Evolutionary conservation across 225 moss, liverwort and hornwort genomes (phyloP).

Genomic region (Pseudisothecium myosuroides): DNA sequence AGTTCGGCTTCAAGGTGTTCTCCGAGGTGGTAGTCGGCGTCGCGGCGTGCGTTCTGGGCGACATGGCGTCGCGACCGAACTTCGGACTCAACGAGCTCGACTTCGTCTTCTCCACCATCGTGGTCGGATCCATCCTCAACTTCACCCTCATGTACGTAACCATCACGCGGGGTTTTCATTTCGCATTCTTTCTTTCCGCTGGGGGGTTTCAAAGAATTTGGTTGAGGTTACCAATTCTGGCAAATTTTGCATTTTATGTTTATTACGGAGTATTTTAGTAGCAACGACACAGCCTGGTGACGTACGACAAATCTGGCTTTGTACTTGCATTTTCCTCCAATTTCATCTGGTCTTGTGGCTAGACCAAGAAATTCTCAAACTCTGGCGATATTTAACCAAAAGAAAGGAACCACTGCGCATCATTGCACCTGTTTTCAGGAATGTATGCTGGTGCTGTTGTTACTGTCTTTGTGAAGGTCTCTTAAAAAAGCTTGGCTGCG

Average conservation of each 20-base stretch:
- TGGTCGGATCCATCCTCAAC: conserved; percentile 30
- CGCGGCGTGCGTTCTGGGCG: conserved; percentile 66
- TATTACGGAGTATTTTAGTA: neutral
- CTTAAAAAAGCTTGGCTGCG: neutral
- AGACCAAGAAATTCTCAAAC: neutral
- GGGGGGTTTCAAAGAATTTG: neutral
- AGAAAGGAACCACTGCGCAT: neutral
- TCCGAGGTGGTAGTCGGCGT: conserved; percentile 70
- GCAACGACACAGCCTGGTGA: neutral
- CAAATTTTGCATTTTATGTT: neutral
- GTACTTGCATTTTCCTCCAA: neutral
- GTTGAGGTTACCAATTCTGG: neutral
- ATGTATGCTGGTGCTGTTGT: neutral
- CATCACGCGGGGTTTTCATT: neutral
- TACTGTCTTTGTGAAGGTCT: neutral
- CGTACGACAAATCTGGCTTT: neutral
- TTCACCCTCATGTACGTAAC: conserved; percentile 42
- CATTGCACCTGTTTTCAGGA: neutral
- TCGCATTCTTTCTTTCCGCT: neutral
- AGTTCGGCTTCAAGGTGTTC: conserved; percentile 72
- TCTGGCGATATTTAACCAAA: neutral
- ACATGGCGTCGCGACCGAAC: conserved; percentile 78
- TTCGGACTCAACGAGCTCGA: conserved; percentile 75
- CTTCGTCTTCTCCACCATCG: conserved; percentile 77
- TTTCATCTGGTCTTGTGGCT: neutral